phyloP scores from a whole-genome alignment of 805 yeast species.

The Schwanniomyces occidentalis region DNA sequence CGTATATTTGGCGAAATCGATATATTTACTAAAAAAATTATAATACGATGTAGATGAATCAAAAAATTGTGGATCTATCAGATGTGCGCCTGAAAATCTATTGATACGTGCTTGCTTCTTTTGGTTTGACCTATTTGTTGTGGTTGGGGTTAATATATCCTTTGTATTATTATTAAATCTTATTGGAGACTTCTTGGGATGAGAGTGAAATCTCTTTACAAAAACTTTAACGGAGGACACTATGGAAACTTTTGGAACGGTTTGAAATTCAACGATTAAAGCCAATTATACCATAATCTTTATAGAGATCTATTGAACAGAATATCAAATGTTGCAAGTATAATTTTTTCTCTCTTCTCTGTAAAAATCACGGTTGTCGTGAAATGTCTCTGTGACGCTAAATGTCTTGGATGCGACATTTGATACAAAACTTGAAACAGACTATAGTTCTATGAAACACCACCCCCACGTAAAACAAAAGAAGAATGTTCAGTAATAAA shows the following conservation, averaged over 20 bases:
- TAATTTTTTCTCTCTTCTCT: no score
- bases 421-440: no score
- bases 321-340: no score
- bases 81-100: constrained; percentile 10
- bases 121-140: constrained; percentile 2
- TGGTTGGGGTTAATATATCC: neutral
- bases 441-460: no score
- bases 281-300: neutral
- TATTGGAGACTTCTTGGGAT: constrained; percentile 2
- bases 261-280: neutral
- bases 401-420: no score
- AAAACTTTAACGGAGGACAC: constrained; percentile 5
- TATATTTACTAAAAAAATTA: constrained; percentile 8
- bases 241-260: constrained; percentile 5
- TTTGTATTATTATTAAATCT: constrained; percentile 2
- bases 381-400: neutral
- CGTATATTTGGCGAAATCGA: constrained; percentile 15
- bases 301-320: neutral
- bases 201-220: constrained; percentile 10
- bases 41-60: constrained; percentile 6
- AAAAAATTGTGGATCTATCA: constrained; percentile 9
- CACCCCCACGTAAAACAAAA: no score
- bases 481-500: no score
- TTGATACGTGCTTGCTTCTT: constrained; percentile 3
- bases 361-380: no score